These are phyloP conservation scores for Inga leiocalycina DNA, from an alignment of 306 rosid genomes.

Conservation along the genomic window DNA sequence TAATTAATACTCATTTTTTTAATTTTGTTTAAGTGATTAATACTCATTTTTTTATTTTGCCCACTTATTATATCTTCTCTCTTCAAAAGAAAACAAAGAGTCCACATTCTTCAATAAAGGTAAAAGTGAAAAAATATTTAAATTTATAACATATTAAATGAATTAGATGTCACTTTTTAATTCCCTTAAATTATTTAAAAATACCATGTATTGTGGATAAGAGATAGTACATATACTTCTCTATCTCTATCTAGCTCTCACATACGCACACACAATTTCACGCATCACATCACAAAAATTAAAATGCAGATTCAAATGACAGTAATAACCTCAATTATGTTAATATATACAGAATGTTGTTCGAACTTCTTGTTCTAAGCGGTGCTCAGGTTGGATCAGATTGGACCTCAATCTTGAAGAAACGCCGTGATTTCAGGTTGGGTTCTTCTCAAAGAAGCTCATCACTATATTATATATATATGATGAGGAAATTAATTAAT, in stretches of 20 bases:
- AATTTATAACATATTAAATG: no score
- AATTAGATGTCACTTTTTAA: no score
- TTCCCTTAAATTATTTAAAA: no score
- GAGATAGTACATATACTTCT: no score
- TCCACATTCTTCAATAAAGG: no score
- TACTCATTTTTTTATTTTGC: no score
- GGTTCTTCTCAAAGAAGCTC: neutral
- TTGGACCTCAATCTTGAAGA: constrained; percentile 95
- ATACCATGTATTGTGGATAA: no score
- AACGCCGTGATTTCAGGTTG: constrained; percentile 84
- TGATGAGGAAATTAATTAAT: constrained; percentile 22
- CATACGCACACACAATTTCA: neutral
- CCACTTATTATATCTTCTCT: no score
- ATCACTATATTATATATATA: neutral
- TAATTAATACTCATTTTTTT: no score
- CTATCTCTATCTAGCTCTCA: neutral
- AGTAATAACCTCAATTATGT: constrained; percentile 19
- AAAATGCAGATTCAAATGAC: constrained; percentile 12
- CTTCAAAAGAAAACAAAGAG: no score
- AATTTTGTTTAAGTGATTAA: no score
- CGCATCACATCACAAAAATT: neutral
- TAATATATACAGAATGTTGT: constrained; percentile 60
- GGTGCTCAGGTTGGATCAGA: constrained; percentile 99
- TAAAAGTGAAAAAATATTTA: no score
- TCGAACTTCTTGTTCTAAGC: constrained; percentile 83